Conservation (phyloP, 2,329 filamentous ascomycete species). For the Karstenula rhodostoma region DNA sequence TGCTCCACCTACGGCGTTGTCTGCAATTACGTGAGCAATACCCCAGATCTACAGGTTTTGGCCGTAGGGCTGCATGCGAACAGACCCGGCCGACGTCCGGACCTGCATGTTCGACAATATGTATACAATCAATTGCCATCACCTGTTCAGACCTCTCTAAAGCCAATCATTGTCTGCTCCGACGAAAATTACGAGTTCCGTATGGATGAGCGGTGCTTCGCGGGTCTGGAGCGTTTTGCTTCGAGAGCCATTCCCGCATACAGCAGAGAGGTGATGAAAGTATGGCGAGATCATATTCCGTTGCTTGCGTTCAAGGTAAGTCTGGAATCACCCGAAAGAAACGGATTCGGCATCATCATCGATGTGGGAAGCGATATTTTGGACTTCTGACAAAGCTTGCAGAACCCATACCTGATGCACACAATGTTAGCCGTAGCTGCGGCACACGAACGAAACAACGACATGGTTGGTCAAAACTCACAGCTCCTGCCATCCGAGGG, state of each 20-base stretch:
- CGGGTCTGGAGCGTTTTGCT: background rate
- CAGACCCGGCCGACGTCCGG: background rate
- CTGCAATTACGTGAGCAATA: slow-evolving; percentile 53
- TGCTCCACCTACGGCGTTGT: slow-evolving; percentile 55
- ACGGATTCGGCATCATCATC: background rate
- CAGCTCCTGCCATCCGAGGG: background rate
- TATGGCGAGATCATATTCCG: background rate
- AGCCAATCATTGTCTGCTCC: background rate
- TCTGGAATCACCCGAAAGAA: background rate
- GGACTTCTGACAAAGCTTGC: background rate
- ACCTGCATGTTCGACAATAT: background rate
- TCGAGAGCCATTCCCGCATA: background rate
- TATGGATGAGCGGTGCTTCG: background rate
- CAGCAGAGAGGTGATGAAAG: background rate
- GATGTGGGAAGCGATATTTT: background rate
- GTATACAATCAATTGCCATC: background rate
- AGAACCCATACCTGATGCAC: slow-evolving; percentile 62
- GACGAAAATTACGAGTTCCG: background rate
- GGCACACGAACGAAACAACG: slow-evolving; percentile 58
- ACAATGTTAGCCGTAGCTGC: slow-evolving; percentile 59
- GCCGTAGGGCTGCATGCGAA: background rate
- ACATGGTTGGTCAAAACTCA: slow-evolving; percentile 24
- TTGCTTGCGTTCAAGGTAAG: background rate
- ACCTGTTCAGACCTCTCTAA: background rate
- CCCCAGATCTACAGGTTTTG: slow-evolving; percentile 38